Conservation (phyloP, 1,284 basidiomycete genomes). For the Malassezia psittaci region DNA sequence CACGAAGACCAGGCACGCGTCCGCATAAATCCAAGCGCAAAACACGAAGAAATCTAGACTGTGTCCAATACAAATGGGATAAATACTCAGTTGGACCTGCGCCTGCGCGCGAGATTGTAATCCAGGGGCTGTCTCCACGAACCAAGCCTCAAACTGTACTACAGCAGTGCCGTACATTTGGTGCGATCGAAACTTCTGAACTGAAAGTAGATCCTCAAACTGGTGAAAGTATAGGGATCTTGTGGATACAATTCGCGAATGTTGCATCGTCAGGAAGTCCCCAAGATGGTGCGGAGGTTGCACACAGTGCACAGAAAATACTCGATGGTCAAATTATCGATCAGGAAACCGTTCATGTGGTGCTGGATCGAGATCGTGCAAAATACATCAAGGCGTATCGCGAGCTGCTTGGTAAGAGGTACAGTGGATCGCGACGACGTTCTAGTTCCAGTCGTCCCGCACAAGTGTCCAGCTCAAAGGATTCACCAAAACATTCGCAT, state of each 20-base stretch:
- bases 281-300: conserved; percentile 25
- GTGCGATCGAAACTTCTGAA: conserved; percentile 62
- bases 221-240: conserved; percentile 72
- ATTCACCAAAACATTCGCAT: neutral
- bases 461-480: neutral
- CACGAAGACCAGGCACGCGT: conserved; percentile 2
- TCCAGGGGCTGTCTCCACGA: conserved; percentile 64
- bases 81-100: conserved; percentile 62
- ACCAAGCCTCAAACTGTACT: conserved; percentile 61
- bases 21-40: conserved; percentile 1
- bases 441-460: neutral
- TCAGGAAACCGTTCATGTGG: conserved; percentile 9
- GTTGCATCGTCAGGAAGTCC: conserved; percentile 8
- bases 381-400: conserved; percentile 49
- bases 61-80: conserved; percentile 58
- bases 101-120: conserved; percentile 57
- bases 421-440: conserved; percentile 7
- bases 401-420: conserved; percentile 54
- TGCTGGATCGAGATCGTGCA: conserved; percentile 49
- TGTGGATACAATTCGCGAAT: conserved; percentile 61
- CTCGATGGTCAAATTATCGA: conserved; percentile 21
- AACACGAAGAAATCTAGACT: conserved; percentile 5
- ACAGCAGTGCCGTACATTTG: conserved; percentile 61
- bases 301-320: conserved; percentile 18
- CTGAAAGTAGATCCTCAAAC: conserved; percentile 69